Evolutionary conservation across 257 asterid genomes (phyloP), one percentile per base, ranked within the genome.

Genomic region (Agastache rugosa): DNA sequence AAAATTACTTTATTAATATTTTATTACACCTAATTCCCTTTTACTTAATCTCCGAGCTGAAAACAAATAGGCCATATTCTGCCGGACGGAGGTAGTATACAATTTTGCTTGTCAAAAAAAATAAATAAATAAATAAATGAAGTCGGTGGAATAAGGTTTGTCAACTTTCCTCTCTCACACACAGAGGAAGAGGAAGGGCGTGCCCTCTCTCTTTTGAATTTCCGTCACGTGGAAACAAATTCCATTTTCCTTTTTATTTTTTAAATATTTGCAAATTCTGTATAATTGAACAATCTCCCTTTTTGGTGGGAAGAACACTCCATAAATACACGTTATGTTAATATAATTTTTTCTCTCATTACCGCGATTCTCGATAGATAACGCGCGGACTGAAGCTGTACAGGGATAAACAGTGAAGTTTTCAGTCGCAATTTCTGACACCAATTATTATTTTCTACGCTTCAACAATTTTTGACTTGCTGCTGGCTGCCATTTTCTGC

Each of bases 351-450:
- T 15, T 34, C 69, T 5, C 5, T 31, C 37, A 31, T 31, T 31
- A 31, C 37, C 51, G 64, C 81, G 70, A 55, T 63, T 29, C 81
- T 63, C 56, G 63, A 73, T 69, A 68, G 63, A 63, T 63, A 42
- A 56, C 60, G 42, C 71, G 45, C 69, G 64, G 42, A 67, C 58
- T 42, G 74, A 63, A 76, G 75, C 81, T 50, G 50, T 39, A 34
- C 16, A 61, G 27, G 16, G 34, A n/a, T 37, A 16, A 16, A 62
- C 72, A 31, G 20, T 34, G 45, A 54, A 63, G 34, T 7, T 78
- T 45, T 48, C 66, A 5, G 37, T 63, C 22, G 67, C 41, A 11
- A 60, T 76, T 63, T 63, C 83, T 62, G 67, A 70, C 14, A 37
- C 53, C 54, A 4, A 20, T 61, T 15, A 5, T 16, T 62, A 14